Evolutionary conservation across 768 basidiomycete genomes (phyloP).

Genomic region (Tricholoma terreum): DNA sequence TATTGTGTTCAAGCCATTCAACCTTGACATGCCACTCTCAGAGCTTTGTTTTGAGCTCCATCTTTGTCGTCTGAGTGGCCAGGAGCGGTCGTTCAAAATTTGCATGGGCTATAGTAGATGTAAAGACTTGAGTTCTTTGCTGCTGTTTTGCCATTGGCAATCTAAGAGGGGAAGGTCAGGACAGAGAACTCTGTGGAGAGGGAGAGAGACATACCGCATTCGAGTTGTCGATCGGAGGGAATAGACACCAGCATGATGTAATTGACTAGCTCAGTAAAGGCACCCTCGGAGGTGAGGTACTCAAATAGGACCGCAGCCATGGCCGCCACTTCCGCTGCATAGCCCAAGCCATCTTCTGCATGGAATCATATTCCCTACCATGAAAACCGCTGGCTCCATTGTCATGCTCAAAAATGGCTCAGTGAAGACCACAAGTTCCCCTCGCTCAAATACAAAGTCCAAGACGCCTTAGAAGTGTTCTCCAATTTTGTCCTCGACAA

Average conservation of each 20-base stretch:
- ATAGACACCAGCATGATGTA: no score
- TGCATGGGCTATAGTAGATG: conserved; percentile 58
- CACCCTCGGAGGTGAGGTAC: conserved; percentile 29
- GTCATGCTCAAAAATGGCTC: conserved; percentile 52
- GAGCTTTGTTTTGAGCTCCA: conserved; percentile 65
- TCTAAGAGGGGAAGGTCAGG: background rate
- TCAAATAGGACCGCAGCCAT: conserved; percentile 48
- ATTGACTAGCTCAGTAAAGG: no score
- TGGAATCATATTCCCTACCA: conserved; percentile 39
- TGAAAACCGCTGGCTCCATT: conserved; percentile 28
- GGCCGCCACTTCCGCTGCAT: conserved; percentile 60
- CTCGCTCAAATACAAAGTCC: conserved; percentile 30
- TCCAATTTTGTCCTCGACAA: conserved; percentile 38
- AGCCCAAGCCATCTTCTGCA: conserved; percentile 49
- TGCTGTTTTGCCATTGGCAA: conserved; percentile 64
- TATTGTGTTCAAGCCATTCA: conserved; percentile 66
- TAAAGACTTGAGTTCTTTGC: conserved; percentile 61
- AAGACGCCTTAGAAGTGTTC: conserved; percentile 46
- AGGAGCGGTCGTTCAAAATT: conserved; percentile 68
- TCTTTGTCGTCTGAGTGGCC: conserved; percentile 55
- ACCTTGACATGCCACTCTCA: conserved; percentile 61
- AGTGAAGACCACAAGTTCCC: conserved; percentile 25
- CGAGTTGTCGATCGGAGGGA: no score
- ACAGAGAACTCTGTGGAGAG: no score
- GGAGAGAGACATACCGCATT: no score